Evolutionary conservation across 2,329 filamentous ascomycete genomes (phyloP).

Genomic region (Ophiostoma montium): DNA sequence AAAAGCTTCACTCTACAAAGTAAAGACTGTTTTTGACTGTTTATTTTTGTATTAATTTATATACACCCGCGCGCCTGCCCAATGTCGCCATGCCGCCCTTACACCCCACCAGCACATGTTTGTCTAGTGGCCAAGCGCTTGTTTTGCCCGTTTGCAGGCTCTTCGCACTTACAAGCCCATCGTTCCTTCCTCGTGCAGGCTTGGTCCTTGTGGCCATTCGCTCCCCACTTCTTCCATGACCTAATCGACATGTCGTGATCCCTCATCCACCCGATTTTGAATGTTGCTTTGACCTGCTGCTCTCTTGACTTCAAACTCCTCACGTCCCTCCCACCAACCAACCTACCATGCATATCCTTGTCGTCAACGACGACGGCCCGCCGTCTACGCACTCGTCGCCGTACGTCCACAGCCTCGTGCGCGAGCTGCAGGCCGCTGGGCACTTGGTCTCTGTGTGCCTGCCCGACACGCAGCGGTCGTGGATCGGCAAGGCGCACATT

Average conservation of each 20-base stretch:
- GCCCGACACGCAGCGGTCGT: conserved; percentile 82
- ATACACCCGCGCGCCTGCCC: no score
- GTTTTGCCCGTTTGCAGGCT: no score
- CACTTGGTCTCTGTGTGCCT: conserved; percentile 87
- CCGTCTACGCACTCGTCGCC: conserved; percentile 66
- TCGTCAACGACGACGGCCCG: conserved; percentile 71
- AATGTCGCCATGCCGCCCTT: no score
- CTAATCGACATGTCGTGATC: neutral
- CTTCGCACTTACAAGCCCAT: no score
- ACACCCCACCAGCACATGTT: no score
- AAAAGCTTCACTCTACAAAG: no score
- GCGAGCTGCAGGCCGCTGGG: conserved; percentile 56
- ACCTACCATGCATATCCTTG: conserved; percentile 43
- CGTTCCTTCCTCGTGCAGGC: no score
- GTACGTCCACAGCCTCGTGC: conserved; percentile 62
- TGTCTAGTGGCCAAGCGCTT: no score
- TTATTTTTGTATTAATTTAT: no score
- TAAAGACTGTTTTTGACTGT: no score
- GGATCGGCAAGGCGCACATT: conserved; percentile 97
- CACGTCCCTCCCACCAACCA: neutral
- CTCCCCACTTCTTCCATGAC: neutral
- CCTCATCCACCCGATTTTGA: neutral
- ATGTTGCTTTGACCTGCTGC: neutral
- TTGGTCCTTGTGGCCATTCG: no score
- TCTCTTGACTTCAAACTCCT: neutral